Base-by-base conservation (phyloP, 768 basidiomycete species). In the Tubosaeta brunneosetosa region DNA sequence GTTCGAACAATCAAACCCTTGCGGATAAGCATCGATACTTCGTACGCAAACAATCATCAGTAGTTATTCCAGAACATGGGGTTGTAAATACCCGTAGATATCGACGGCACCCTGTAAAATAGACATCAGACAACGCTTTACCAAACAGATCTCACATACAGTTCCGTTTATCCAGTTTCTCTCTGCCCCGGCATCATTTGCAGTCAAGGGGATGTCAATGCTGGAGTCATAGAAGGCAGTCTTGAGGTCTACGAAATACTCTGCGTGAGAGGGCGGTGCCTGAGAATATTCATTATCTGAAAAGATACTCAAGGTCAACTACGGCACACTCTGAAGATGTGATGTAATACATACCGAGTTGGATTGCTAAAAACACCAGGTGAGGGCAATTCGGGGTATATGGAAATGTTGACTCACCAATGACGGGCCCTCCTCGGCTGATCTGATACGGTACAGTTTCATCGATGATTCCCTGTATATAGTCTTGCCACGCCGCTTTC, bases 1-100 rank as follows among this genome's bases (percentile, higher is more conserved):
- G 55, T 86, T 77, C 0, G 87, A 87, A 64, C 90, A 92, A 60
- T 92, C 89, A 59, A 89, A 91, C 0, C 77, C 73, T 73, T 91
- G 87, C 1, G 88, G 87, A 55, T 91, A 91, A 0, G 80, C 77
- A 60, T 90, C 89, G 52, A 84, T 61, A 14, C 80, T 80, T 51
- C 34, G 3, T 48, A 34, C 52, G 27, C n/a, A 27, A 37, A 29
- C 2, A 44, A 29, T 44, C 27, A 22, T 55, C 45, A 53, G 47
- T 19, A 1, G 12, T 36, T 38, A 19, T 6, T 12, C 13, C 9
- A 11, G 25, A 22, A 29, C 7, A 40, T 17, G 31, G 3, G 38
- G n/a, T 16, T 29, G 22, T 12, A 44, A 51, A 61, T 71, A 83
- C 83, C 88, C 88, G 59, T 88, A 63, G 19, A 66, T 77, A 64